Evolutionary conservation across 352 stramenopile species (phyloP).

Genomic region (Lagenidium sp.): DNA sequence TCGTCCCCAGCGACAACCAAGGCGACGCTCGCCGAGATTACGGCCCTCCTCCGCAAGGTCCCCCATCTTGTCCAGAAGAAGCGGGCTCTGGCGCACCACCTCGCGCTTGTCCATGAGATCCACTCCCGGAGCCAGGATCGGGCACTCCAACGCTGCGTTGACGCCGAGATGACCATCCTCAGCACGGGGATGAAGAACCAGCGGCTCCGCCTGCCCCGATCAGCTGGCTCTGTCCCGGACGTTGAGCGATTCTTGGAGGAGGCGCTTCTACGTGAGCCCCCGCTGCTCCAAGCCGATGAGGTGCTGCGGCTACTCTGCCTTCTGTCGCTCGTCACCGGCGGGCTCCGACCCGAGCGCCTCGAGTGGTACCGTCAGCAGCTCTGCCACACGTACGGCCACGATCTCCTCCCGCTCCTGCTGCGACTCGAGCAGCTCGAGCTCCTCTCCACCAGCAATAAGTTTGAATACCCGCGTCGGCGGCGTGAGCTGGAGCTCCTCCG

Average conservation of each 20-base stretch:
- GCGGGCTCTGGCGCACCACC: slow-evolving; percentile 45
- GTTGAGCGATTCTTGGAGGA: slow-evolving; percentile 67
- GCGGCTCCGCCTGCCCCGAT: background rate
- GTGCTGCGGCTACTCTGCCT: slow-evolving; percentile 72
- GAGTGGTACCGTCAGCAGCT: slow-evolving; percentile 66
- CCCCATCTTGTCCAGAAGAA: slow-evolving; percentile 74
- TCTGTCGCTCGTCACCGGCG: slow-evolving; percentile 56
- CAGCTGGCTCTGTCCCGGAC: slow-evolving; percentile 21
- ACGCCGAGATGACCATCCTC: slow-evolving; percentile 80
- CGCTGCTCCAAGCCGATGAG: slow-evolving; percentile 59
- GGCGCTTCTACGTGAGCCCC: slow-evolving; percentile 52
- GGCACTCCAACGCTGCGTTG: slow-evolving; percentile 50
- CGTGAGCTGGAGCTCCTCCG: slow-evolving; percentile 14
- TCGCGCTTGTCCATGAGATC: slow-evolving; percentile 58
- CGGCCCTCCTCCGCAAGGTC: slow-evolving; percentile 43
- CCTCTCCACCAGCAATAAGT: slow-evolving; percentile 45
- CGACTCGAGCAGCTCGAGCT: slow-evolving; percentile 69
- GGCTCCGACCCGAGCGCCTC: slow-evolving; percentile 45
- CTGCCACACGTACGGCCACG: slow-evolving; percentile 76
- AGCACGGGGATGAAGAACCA: slow-evolving; percentile 30
- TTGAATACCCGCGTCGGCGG: slow-evolving; percentile 37
- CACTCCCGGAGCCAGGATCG: slow-evolving; percentile 45
- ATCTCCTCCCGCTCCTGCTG: slow-evolving; percentile 53
- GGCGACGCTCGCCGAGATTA: slow-evolving; percentile 31
- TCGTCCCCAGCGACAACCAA: too few relatives aligned